phyloP scores from a whole-genome alignment of 805 yeast genomes.

The Saturnispora sekii region DNA sequence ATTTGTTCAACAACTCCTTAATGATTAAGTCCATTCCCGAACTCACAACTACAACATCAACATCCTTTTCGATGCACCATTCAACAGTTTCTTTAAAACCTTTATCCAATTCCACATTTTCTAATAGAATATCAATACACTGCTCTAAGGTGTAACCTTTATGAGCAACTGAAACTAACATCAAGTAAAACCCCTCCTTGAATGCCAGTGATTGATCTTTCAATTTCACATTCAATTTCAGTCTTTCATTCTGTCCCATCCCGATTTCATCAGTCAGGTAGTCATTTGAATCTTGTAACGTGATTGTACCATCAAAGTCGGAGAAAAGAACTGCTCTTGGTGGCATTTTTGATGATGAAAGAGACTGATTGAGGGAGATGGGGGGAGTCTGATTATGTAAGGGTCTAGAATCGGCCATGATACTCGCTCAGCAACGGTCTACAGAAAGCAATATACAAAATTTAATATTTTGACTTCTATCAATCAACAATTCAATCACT shows the following conservation, averaged over 20 bases:
- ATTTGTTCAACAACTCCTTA: slow-evolving; percentile 55
- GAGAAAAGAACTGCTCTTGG: slow-evolving; percentile 75
- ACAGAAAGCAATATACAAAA: no score
- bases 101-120: slow-evolving; percentile 71
- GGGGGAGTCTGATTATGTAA: no score
- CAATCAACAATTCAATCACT: no score
- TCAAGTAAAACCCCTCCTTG: slow-evolving; percentile 73
- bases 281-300: slow-evolving; percentile 91
- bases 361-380: no score
- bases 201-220: slow-evolving; percentile 58
- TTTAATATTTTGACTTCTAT: no score
- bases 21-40: slow-evolving; percentile 94
- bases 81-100: slow-evolving; percentile 77
- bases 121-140: slow-evolving; percentile 61
- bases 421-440: no score
- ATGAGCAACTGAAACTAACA: slow-evolving; percentile 73
- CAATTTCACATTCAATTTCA: slow-evolving; percentile 60
- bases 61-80: slow-evolving; percentile 62
- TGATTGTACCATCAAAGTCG: slow-evolving; percentile 98
- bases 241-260: slow-evolving; percentile 63
- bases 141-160: slow-evolving; percentile 44
- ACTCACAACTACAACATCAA: slow-evolving; percentile 82
- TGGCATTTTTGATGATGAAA: background rate
- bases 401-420: no score
- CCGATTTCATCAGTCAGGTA: slow-evolving; percentile 83